Conservation (phyloP, 805 yeast genomes). For the Monosporozyma solicola region DNA sequence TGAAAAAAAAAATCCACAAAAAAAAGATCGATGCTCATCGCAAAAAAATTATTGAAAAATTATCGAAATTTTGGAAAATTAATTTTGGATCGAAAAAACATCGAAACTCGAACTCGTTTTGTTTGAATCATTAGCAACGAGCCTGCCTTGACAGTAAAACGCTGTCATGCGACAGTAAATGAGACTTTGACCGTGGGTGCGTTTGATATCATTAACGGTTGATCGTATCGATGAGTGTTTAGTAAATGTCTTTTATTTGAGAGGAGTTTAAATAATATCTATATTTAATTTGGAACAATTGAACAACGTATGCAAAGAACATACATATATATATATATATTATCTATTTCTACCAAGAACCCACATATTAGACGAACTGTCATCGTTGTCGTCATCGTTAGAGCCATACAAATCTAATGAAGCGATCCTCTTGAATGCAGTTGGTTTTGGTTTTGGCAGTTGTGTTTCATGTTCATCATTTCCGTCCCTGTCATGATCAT, state of each 20-base stretch:
- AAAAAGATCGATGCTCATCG: neutral
- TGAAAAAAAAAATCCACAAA: neutral
- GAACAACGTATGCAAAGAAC: too few species aligned
- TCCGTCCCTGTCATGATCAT: conserved; percentile 7
- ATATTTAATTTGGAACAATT: neutral
- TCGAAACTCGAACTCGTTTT: neutral
- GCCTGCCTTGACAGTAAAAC: neutral
- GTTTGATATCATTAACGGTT: too few species aligned
- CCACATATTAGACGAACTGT: conserved; percentile 20
- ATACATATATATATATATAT: neutral
- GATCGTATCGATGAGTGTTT: too few species aligned
- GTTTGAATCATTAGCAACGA: neutral
- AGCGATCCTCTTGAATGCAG: conserved; percentile 22
- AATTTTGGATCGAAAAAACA: too few species aligned
- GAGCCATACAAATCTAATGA: conserved; percentile 27
- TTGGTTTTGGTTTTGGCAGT: neutral
- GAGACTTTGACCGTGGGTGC: neutral
- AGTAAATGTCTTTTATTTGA: too few species aligned
- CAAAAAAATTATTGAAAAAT: neutral
- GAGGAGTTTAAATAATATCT: too few species aligned
- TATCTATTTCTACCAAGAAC: conserved; percentile 22
- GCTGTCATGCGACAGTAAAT: neutral
- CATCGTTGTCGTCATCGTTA: conserved; percentile 4
- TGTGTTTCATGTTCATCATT: neutral
- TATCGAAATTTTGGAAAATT: neutral